Base-by-base conservation (phyloP, 352 stramenopile genomes). In the Hyaloperonospora arabidopsidis region DNA sequence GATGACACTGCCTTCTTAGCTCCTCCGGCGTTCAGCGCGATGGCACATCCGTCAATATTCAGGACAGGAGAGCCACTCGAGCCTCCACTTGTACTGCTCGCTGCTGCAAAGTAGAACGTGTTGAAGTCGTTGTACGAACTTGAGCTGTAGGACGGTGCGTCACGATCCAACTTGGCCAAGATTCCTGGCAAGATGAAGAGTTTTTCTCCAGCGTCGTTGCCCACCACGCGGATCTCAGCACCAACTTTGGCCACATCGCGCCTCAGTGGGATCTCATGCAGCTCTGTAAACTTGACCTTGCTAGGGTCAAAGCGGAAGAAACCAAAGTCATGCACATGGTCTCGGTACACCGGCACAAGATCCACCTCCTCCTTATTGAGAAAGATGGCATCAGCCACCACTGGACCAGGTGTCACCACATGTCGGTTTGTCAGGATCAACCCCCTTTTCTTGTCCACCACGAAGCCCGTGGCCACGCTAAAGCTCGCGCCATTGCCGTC, bases 361-460 rank as follows among this genome's bases (percentile, higher is more conserved):
- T 93, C 78, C 36, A 97, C 85, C 51, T 97, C 87, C 61, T 97
- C 89, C 64, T 97, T 97, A 64, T 95, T 97, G 34, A 94, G 70
- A 56, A 97, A 97, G 50, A 95, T 91, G n/a, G 86, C 87, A 52
- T 97, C 87, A 15, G 86, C 85, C 15, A 90, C 74, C 2, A 95
- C 79, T 0, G 89, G 89, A 1, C 87, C 88, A 21, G 83, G 80
- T 13, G 85, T 95, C 38, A 96, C 80, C 18, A 97, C 89, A 68
- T 97, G 89, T 49, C 89, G 85, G 61, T 97, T 97, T 17, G 88
- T 97, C 41, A 97, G 68, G 56, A 97, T 88, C 44, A 97, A 66
- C 5, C 89, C 88, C 11, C 81, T 74, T 57, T 77, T 64, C 60
- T 87, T 77, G 66, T 96, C 88, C 45, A 97, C 89, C 4, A 97